Percentiles rank a stretch among this genome's conserved stretches.
Evolutionary conservation across 2,329 filamentous ascomycete species (phyloP).

Genomic region (Ceratocystis cubensis): DNA sequence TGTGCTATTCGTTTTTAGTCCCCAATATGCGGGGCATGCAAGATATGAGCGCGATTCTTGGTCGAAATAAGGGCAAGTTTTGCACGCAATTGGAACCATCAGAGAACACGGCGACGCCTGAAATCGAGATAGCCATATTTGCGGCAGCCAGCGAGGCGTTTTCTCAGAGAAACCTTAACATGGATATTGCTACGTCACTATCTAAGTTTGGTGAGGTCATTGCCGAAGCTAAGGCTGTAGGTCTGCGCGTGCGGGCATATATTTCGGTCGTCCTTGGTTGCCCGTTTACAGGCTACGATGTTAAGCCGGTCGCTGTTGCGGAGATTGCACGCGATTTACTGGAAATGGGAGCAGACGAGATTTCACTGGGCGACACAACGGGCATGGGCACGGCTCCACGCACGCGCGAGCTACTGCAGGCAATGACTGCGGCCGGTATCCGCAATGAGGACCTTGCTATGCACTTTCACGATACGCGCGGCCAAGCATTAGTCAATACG

Average conservation of each 20-base stretch:
- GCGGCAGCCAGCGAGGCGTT: conserved; percentile 72
- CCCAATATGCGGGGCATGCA: conserved; percentile 64
- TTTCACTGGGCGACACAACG: conserved; percentile 79
- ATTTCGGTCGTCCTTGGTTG: conserved; percentile 72
- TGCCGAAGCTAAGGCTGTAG: conserved; percentile 48
- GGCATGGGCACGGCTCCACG: conserved; percentile 75
- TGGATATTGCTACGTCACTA: conserved; percentile 61
- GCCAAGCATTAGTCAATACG: conserved; percentile 71
- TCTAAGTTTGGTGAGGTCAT: conserved; percentile 59
- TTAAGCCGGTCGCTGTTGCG: conserved; percentile 50
- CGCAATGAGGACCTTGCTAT: conserved; percentile 59
- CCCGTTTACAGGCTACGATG: conserved; percentile 57
- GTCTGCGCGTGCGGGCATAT: conserved; percentile 62
- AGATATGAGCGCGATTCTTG: conserved; percentile 45
- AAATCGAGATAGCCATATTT: conserved; percentile 65
- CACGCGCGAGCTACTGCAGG: conserved; percentile 51
- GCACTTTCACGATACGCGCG: conserved; percentile 85
- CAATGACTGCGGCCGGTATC: conserved; percentile 54
- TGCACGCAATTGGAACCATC: conserved; percentile 39
- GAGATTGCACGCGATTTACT: conserved; percentile 57
- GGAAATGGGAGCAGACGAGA: conserved; percentile 81
- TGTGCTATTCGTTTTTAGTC: conserved; percentile 69
- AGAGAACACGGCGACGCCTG: conserved; percentile 34
- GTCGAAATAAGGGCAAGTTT: conserved; percentile 38
- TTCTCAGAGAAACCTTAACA: conserved; percentile 71